A percentile compares a stretch with the other conserved stretches of the same genome.
phyloP scores from a whole-genome alignment of 148 eudicot genomes.

The Rheum nobile region DNA sequence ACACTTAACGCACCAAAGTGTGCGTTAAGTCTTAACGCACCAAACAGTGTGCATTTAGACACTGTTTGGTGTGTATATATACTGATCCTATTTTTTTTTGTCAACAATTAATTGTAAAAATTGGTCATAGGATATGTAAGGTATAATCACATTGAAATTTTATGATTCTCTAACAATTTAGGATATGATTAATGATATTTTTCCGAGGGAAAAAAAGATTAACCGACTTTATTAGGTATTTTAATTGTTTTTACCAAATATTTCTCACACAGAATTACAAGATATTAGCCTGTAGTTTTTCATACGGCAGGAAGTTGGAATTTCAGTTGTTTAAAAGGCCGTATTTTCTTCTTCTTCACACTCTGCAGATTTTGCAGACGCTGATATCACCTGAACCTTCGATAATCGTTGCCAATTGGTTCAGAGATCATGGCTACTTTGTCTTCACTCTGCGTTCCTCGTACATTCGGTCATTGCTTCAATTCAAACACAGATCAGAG shows the following conservation, averaged over 20 bases:
- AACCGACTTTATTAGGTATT: neutral
- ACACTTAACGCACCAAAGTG: no score
- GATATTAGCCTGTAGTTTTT: neutral
- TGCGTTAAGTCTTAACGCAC: no score
- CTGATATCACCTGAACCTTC: neutral
- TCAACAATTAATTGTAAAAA: no score
- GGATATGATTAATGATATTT: no score
- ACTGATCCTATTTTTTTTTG: no score
- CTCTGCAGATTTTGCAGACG: neutral
- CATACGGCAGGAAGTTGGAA: neutral
- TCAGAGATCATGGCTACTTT: neutral
- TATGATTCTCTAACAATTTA: no score
- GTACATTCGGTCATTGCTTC: neutral
- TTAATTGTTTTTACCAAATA: neutral
- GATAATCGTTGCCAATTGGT: neutral
- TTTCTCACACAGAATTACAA: neutral
- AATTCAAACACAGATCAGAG: neutral
- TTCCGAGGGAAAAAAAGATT: no score
- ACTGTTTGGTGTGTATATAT: no score
- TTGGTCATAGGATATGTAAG: no score
- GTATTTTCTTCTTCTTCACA: neutral
- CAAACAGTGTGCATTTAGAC: no score
- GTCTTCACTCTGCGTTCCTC: slow-evolving; percentile 1
- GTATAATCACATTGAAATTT: no score
- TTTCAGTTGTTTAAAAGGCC: neutral